Evolutionary conservation across 139 green algal genomes (phyloP).

Genomic region (Haematococcus sp.): DNA sequence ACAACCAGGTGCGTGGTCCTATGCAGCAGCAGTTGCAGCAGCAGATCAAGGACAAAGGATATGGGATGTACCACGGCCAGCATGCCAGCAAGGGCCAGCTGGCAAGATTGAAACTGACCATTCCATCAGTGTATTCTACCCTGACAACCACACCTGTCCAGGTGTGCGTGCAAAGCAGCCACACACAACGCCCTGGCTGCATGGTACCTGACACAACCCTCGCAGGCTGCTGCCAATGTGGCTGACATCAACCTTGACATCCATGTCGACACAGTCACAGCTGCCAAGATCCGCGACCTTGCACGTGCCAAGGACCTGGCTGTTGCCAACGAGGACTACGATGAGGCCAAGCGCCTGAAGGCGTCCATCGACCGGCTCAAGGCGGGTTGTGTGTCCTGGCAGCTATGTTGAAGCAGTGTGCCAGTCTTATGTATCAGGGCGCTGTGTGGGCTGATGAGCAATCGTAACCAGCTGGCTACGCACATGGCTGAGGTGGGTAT

Average conservation of each 20-base stretch:
- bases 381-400: conserved; percentile 19
- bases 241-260: conserved; percentile 71
- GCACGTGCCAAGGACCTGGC: conserved; percentile 68
- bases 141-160: too few relatives aligned
- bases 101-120: too few relatives aligned
- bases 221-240: conserved; percentile 42
- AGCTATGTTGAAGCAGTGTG: not conserved
- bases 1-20: conserved; percentile 36
- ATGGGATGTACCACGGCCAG: too few relatives aligned
- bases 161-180: too few relatives aligned
- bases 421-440: not conserved
- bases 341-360: conserved; percentile 89
- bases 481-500: too few relatives aligned
- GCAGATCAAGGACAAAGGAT: not conserved
- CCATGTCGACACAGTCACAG: conserved; percentile 68
- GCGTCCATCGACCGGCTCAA: conserved; percentile 64
- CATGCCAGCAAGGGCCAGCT: not conserved
- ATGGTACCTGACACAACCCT: too few relatives aligned
- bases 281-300: conserved; percentile 62
- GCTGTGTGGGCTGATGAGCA: too few relatives aligned
- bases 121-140: too few relatives aligned
- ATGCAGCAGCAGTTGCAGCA: conserved; percentile 4
- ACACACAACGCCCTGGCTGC: too few relatives aligned
- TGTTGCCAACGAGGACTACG: conserved; percentile 89
- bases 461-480: not conserved